A percentile compares a stretch with the other conserved stretches of the same genome.
These are phyloP conservation scores for Cystobasidium slooffiae DNA, from an alignment of 1,284 basidiomycete genomes.

Conservation along the genomic window DNA sequence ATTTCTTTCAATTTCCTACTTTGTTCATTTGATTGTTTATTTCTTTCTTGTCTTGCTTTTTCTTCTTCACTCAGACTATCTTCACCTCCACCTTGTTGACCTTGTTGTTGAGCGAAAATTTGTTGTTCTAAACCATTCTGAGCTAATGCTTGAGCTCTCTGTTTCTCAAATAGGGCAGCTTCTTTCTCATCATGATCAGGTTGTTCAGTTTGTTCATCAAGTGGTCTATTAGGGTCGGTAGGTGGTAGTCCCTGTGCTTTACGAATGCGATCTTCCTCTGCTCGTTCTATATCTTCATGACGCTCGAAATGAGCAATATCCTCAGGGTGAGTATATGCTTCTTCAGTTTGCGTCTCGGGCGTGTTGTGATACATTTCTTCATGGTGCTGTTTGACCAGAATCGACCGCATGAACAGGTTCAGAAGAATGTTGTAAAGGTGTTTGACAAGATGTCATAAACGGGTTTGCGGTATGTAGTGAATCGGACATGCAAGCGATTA, in stretches of 20 bases:
- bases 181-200: constrained; percentile 59
- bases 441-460: too few species aligned
- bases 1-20: constrained; percentile 17
- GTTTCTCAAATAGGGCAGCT: constrained; percentile 45
- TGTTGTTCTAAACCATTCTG: constrained; percentile 39
- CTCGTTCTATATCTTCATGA: constrained; percentile 82
- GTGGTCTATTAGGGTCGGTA: constrained; percentile 53
- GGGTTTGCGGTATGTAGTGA: too few species aligned
- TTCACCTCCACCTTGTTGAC: not conserved
- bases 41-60: constrained; percentile 47
- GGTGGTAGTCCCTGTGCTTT: constrained; percentile 74
- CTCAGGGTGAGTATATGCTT: constrained; percentile 89
- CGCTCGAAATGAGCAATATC: constrained; percentile 76
- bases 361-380: constrained; percentile 93
- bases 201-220: constrained; percentile 46
- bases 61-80: constrained; percentile 43
- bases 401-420: not conserved
- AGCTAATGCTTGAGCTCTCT: constrained; percentile 48
- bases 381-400: constrained; percentile 75
- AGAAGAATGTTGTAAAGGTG: not conserved
- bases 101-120: constrained; percentile 15
- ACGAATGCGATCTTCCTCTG: constrained; percentile 83
- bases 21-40: constrained; percentile 46
- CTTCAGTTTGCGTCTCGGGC: constrained; percentile 95
- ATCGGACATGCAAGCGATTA: too few species aligned